phyloP scores from a whole-genome alignment of 352 stramenopile species.

The Pythium aquatile region DNA sequence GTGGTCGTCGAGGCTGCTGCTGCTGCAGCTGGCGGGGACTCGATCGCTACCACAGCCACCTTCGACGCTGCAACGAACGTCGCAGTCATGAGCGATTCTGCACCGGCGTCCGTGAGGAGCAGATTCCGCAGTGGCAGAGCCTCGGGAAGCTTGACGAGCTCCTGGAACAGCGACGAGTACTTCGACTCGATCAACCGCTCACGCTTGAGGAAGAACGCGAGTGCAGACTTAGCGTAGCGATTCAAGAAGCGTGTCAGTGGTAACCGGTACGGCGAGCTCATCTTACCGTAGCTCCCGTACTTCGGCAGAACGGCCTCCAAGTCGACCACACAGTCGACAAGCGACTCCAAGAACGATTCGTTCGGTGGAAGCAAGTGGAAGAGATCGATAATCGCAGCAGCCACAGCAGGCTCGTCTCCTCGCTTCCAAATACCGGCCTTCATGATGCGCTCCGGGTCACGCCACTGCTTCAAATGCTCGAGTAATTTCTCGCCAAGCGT shows the following conservation, averaged over 20 bases:
- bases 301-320: conserved; percentile 90
- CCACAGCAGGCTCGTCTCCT: conserved; percentile 94
- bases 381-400: conserved; percentile 94
- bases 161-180: conserved; percentile 94
- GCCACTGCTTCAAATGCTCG: conserved; percentile 95
- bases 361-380: conserved; percentile 95
- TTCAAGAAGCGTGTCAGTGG: conserved; percentile 94
- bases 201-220: conserved; percentile 88
- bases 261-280: conserved; percentile 90
- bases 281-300: conserved; percentile 89
- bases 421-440: conserved; percentile 92
- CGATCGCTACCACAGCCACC: conserved; percentile 33
- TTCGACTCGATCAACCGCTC: conserved; percentile 80
- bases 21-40: conserved; percentile 16
- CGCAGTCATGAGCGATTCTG: conserved; percentile 88
- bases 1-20: conserved; percentile 29
- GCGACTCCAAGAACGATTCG: conserved; percentile 93
- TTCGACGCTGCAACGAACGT: conserved; percentile 89
- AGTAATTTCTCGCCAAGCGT: conserved; percentile 97
- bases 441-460: conserved; percentile 87
- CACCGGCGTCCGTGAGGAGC: conserved; percentile 84
- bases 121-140: conserved; percentile 85
- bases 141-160: conserved; percentile 91
- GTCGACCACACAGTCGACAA: conserved; percentile 95
- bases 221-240: conserved; percentile 80